These are phyloP conservation scores for Verticillium longisporum DNA, from an alignment of 2,329 filamentous ascomycete species.

Conservation along the genomic window DNA sequence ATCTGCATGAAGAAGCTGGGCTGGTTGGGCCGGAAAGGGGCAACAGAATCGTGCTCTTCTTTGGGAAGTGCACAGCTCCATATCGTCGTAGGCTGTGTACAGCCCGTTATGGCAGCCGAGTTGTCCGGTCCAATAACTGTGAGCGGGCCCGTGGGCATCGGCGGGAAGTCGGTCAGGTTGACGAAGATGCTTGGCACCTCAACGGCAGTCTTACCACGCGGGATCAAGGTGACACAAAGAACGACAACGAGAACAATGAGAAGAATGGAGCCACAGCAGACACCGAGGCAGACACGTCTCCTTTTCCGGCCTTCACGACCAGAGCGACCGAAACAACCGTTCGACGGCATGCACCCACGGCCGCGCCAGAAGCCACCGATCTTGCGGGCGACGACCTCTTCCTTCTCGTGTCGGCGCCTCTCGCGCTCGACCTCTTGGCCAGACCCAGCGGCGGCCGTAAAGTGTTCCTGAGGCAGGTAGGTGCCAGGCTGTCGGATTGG, in stretches of 20 bases:
- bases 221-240: slow-evolving; percentile 50
- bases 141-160: slow-evolving; percentile 76
- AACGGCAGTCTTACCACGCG: slow-evolving; percentile 17
- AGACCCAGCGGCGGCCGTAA: slow-evolving; percentile 29
- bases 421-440: slow-evolving; percentile 41
- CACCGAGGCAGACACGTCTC: slow-evolving; percentile 51
- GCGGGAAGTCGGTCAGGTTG: slow-evolving; percentile 79
- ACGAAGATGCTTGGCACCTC: slow-evolving; percentile 56
- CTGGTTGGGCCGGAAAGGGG: slow-evolving; percentile 58
- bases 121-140: slow-evolving; percentile 74
- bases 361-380: slow-evolving; percentile 59
- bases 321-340: slow-evolving; percentile 58
- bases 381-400: slow-evolving; percentile 53
- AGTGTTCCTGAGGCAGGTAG: slow-evolving; percentile 37
- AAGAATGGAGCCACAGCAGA: slow-evolving; percentile 42
- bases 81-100: slow-evolving; percentile 63
- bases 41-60: slow-evolving; percentile 60
- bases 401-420: slow-evolving; percentile 55
- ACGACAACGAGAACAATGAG: slow-evolving; percentile 52
- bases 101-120: slow-evolving; percentile 56
- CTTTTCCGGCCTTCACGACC: slow-evolving; percentile 58
- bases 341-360: slow-evolving; percentile 53
- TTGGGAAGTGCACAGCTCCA: slow-evolving; percentile 87
- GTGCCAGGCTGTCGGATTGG: slow-evolving; percentile 38
- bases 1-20: slow-evolving; percentile 80